Evolutionary conservation across 1,139 yeast species (phyloP).

Genomic region (Debaryomyces coudertii): DNA sequence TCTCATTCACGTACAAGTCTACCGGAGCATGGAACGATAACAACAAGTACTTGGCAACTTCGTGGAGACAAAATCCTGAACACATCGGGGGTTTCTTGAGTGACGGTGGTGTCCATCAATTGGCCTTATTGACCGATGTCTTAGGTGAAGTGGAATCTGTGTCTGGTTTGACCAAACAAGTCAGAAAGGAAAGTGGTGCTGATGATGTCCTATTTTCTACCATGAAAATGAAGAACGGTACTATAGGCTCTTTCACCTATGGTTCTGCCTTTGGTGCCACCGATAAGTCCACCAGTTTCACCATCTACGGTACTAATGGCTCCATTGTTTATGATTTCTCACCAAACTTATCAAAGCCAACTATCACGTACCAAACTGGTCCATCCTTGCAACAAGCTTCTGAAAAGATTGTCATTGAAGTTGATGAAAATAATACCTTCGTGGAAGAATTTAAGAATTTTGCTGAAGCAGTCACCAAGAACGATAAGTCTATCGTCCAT

Average conservation of each 20-base stretch:
- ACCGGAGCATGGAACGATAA: constrained; percentile 76
- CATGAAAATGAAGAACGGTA: constrained; percentile 60
- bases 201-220: constrained; percentile 80
- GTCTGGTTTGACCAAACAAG: constrained; percentile 74
- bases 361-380: constrained; percentile 51
- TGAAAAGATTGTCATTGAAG: constrained; percentile 50
- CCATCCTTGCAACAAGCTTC: constrained; percentile 47
- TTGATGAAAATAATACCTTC: constrained; percentile 56
- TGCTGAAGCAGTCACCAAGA: constrained; percentile 64
- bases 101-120: constrained; percentile 95
- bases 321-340: constrained; percentile 67
- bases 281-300: constrained; percentile 65
- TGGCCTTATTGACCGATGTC: constrained; percentile 82
- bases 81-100: constrained; percentile 90
- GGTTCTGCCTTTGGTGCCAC: constrained; percentile 91
- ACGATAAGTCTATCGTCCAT: constrained; percentile 61
- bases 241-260: constrained; percentile 85
- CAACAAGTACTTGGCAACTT: constrained; percentile 67
- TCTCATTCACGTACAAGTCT: constrained; percentile 75
- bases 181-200: constrained; percentile 74
- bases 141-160: constrained; percentile 73
- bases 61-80: constrained; percentile 89
- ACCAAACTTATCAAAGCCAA: constrained; percentile 51
- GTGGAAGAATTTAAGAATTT: constrained; percentile 73
- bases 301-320: constrained; percentile 78